Evolutionary conservation across 2,329 filamentous ascomycete species (phyloP).

Genomic region (Orbilia oligospora): DNA sequence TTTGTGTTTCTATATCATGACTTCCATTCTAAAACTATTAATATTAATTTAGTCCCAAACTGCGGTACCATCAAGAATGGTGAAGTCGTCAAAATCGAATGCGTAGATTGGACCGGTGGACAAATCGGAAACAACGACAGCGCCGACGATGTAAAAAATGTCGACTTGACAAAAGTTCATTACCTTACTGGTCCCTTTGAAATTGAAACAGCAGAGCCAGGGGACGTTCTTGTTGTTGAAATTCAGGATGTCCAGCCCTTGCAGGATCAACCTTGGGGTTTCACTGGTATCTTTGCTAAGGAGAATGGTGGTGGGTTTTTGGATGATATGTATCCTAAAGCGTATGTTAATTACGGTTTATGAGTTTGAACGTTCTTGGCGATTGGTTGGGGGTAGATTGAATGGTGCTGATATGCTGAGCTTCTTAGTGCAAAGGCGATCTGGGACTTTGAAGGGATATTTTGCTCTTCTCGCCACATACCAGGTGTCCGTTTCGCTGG

Average conservation of each 20-base stretch:
- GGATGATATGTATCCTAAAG: slow-evolving; percentile 86
- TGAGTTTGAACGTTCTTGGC: background rate
- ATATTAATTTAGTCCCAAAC: slow-evolving; percentile 76
- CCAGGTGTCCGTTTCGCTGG: slow-evolving; percentile 89
- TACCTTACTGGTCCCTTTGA: slow-evolving; percentile 93
- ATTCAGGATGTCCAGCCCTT: slow-evolving; percentile 95
- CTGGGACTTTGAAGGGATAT: slow-evolving; percentile 83
- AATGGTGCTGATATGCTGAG: background rate
- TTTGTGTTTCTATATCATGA: background rate
- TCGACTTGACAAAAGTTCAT: slow-evolving; percentile 86
- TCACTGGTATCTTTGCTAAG: slow-evolving; percentile 84
- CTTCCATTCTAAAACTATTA: too few relatives aligned
- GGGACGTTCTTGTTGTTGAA: slow-evolving; percentile 86
- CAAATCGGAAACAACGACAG: slow-evolving; percentile 91
- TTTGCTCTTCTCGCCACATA: slow-evolving; percentile 88
- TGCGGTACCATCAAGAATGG: slow-evolving; percentile 81
- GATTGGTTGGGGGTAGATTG: background rate
- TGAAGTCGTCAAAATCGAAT: slow-evolving; percentile 94
- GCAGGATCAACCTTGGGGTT: slow-evolving; percentile 88
- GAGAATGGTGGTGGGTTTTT: slow-evolving; percentile 90
- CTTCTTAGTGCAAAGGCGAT: slow-evolving; percentile 77
- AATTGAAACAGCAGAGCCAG: slow-evolving; percentile 84
- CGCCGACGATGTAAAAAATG: slow-evolving; percentile 87
- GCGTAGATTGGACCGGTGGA: slow-evolving; percentile 83
- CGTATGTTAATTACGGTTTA: slow-evolving; percentile 71